phyloP scores from a whole-genome alignment of 768 basidiomycete species.

The Strobilomyces confusus region DNA sequence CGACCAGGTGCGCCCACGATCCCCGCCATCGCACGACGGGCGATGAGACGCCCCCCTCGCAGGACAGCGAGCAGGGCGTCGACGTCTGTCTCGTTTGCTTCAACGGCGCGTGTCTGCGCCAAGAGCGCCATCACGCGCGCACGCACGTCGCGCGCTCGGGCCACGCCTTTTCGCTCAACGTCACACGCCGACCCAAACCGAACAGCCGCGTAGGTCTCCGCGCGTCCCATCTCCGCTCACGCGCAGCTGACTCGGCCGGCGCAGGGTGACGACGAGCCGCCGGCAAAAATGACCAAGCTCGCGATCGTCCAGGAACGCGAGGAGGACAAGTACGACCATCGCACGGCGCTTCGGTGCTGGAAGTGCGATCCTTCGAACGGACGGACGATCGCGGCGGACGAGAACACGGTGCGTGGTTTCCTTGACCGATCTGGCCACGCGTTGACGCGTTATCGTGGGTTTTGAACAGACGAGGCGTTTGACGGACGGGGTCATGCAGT shows the following conservation, averaged over 20 bases:
- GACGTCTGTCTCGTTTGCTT: slow-evolving; percentile 92
- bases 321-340: slow-evolving; percentile 80
- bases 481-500: slow-evolving; percentile 66
- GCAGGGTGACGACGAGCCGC: slow-evolving; percentile 77
- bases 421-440: background rate
- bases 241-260: background rate
- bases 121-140: slow-evolving; percentile 64
- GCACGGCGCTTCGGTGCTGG: slow-evolving; percentile 72
- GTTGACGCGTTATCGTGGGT: background rate
- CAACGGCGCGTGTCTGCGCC: slow-evolving; percentile 81
- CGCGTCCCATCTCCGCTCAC: background rate
- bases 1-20: background rate
- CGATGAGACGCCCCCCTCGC: background rate
- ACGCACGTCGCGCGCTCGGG: slow-evolving; percentile 69
- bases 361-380: slow-evolving; percentile 55
- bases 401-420: slow-evolving; percentile 31
- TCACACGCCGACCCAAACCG: slow-evolving; percentile 64
- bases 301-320: slow-evolving; percentile 85
- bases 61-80: slow-evolving; percentile 74
- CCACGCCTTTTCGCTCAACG: slow-evolving; percentile 75
- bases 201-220: slow-evolving; percentile 56
- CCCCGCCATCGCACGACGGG: too few relatives aligned
- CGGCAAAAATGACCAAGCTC: slow-evolving; percentile 84
- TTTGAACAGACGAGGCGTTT: slow-evolving; percentile 47
- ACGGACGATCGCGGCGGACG: slow-evolving; percentile 36